Conservation (phyloP, 805 yeast species). For the Saccharomycopsis selenospora region DNA sequence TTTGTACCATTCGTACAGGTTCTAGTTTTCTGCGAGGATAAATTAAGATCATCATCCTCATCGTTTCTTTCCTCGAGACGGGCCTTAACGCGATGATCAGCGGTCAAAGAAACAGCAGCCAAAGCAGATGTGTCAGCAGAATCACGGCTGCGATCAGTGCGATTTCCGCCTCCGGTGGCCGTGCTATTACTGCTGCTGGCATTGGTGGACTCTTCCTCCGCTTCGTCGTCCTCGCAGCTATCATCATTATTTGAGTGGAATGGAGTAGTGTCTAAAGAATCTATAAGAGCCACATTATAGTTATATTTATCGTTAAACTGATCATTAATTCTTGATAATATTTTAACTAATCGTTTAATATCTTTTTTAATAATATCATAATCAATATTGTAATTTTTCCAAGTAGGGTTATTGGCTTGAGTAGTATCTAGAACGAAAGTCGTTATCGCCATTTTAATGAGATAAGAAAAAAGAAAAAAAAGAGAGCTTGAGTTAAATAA, state of each 20-base stretch:
- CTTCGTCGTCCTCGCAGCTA: too few relatives aligned
- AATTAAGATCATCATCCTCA: background rate
- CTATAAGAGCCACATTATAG: background rate
- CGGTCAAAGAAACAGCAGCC: too few relatives aligned
- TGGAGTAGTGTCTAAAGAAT: background rate
- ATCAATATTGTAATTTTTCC: slow-evolving; percentile 17
- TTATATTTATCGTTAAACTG: background rate
- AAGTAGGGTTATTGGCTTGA: background rate
- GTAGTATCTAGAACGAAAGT: background rate
- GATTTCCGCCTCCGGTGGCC: too few relatives aligned
- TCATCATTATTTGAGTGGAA: too few relatives aligned
- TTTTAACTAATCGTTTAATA: slow-evolving; percentile 7
- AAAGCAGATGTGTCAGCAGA: too few relatives aligned
- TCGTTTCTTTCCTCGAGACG: too few relatives aligned
- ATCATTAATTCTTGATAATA: background rate
- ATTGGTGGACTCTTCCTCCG: too few relatives aligned
- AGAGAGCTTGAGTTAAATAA: too few relatives aligned
- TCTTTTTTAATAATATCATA: slow-evolving; percentile 11
- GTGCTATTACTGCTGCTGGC: background rate
- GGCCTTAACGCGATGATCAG: too few relatives aligned
- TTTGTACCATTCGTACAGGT: background rate
- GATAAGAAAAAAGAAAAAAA: too few relatives aligned
- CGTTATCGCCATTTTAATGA: background rate
- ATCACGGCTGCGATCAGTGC: too few relatives aligned
- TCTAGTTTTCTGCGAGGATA: background rate